These are phyloP conservation scores for Cicer judaicum DNA, from an alignment of 306 rosid genomes.

Conservation along the genomic window DNA sequence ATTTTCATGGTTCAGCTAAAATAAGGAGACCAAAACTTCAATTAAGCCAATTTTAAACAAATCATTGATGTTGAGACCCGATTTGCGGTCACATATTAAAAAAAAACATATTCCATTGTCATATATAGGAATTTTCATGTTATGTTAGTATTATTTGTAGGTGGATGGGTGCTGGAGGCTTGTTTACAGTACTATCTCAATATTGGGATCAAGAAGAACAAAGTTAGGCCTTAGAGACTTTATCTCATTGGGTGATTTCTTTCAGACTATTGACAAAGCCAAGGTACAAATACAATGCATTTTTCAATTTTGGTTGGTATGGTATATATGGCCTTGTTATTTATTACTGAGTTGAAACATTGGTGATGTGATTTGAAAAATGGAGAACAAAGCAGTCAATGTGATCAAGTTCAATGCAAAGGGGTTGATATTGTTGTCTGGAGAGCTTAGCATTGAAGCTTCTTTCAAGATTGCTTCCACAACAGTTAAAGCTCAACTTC, in stretches of 20 bases:
- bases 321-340: not conserved
- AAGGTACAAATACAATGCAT: conserved; percentile 56
- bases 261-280: conserved; percentile 66
- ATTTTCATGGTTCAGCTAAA: no score
- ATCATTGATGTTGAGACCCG: not conserved
- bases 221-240: conserved; percentile 88
- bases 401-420: conserved; percentile 72
- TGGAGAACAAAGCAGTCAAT: conserved; percentile 92
- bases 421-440: conserved; percentile 71
- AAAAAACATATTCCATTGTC: not conserved
- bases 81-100: not conserved
- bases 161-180: conserved; percentile 83
- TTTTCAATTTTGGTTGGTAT: conserved; percentile 35
- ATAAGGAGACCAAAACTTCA: no score
- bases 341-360: conserved; percentile 37
- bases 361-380: conserved; percentile 43
- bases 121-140: not conserved
- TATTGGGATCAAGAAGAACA: conserved; percentile 83
- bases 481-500: conserved; percentile 59
- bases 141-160: conserved; percentile 47
- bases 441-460: conserved; percentile 75
- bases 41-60: no score
- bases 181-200: conserved; percentile 76
- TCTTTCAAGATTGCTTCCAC: conserved; percentile 75
- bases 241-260: conserved; percentile 79